A percentile compares a stretch with the other conserved stretches of the same genome.
These are phyloP conservation scores for Amaranthus hypochondriacus DNA, from an alignment of 148 eudicot species.

Conservation along the genomic window DNA sequence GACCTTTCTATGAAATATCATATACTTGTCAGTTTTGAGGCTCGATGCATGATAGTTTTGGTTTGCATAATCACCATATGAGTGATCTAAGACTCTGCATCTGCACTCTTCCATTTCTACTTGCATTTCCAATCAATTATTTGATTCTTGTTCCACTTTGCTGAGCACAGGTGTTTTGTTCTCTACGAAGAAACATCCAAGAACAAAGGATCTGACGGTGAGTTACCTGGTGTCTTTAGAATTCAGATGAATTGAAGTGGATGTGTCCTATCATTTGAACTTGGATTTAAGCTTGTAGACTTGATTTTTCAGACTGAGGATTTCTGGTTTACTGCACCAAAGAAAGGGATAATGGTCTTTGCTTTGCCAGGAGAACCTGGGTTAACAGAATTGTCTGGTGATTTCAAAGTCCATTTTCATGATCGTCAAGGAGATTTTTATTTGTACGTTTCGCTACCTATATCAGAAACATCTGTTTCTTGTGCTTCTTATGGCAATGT, in stretches of 20 bases:
- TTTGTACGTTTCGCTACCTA: constrained; percentile 44
- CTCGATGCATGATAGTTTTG: background rate
- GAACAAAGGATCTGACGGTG: constrained; percentile 93
- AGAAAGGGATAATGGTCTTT: constrained; percentile 92
- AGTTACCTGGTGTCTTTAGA: constrained; percentile 17
- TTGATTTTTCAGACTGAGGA: constrained; percentile 78
- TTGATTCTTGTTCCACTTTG: constrained; percentile 2
- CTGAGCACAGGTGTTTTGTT: constrained; percentile 70
- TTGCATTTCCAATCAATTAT: background rate
- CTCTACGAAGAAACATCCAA: constrained; percentile 86
- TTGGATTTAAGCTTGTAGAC: constrained; percentile 13
- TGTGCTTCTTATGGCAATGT: constrained; percentile 11
- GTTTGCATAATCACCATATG: background rate
- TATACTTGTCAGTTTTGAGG: background rate
- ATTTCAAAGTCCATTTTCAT: constrained; percentile 91
- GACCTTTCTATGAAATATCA: background rate
- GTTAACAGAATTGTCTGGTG: constrained; percentile 80
- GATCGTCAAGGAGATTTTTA: constrained; percentile 97
- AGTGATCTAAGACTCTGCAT: background rate
- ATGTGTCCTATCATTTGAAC: constrained; percentile 1
- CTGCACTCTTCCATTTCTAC: background rate
- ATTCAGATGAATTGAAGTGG: background rate
- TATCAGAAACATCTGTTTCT: constrained; percentile 7
- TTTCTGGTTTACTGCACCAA: constrained; percentile 96
- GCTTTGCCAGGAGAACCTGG: constrained; percentile 99